Percentiles rank a stretch among this genome's conserved stretches.
Conservation (phyloP, 768 basidiomycete genomes). For the Tricholoma furcatifolium region DNA sequence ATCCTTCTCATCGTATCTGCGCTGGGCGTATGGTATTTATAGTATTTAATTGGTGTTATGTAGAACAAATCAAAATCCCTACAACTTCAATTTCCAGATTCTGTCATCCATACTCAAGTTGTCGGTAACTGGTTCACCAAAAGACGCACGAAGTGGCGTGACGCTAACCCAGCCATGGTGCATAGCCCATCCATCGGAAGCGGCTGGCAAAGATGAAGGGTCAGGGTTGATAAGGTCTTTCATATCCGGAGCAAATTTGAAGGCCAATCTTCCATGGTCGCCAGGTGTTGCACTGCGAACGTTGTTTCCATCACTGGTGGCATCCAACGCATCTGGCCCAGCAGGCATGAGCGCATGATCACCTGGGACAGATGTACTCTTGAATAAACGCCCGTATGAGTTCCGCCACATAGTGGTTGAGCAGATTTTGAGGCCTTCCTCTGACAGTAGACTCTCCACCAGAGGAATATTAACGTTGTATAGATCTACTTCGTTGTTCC, state of each 20-base stretch:
- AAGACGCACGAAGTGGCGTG: constrained; percentile 74
- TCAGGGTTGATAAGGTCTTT: constrained; percentile 62
- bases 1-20: too few relatives aligned
- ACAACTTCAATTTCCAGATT: constrained; percentile 61
- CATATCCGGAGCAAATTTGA: constrained; percentile 76
- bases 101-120: constrained; percentile 36
- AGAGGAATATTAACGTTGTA: constrained; percentile 90
- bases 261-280: constrained; percentile 46
- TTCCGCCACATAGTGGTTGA: constrained; percentile 90
- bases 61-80: constrained; percentile 15
- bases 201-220: constrained; percentile 59
- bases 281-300: neutral
- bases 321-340: constrained; percentile 40
- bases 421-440: constrained; percentile 61
- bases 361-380: constrained; percentile 33
- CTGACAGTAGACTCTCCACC: constrained; percentile 58
- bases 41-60: neutral
- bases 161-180: constrained; percentile 69
- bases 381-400: constrained; percentile 80
- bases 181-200: constrained; percentile 83
- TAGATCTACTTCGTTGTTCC: constrained; percentile 69
- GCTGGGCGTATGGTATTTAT: neutral
- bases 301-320: constrained; percentile 1
- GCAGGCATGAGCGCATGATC: constrained; percentile 27
- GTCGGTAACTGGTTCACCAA: constrained; percentile 56